Conservation (phyloP, 106 monocot species). For the Posidonia australis region DNA sequence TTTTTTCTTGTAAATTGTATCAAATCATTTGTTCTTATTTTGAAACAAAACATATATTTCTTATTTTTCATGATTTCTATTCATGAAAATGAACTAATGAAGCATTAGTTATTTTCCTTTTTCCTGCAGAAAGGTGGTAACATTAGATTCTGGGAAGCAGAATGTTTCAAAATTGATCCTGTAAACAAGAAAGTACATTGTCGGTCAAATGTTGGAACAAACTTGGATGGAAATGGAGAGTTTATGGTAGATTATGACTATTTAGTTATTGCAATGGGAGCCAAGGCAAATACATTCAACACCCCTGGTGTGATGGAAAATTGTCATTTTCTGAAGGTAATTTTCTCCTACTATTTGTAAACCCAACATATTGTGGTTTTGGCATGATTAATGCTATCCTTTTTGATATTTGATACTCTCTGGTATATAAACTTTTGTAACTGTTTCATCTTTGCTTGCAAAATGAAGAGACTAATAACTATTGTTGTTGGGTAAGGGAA, state of each 20-base stretch:
- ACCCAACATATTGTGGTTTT: too few relatives aligned
- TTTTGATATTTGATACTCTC: too few relatives aligned
- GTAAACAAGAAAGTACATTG: slow-evolving; percentile 59
- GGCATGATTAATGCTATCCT: too few relatives aligned
- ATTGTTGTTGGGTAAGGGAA: too few relatives aligned
- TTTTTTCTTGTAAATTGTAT: too few relatives aligned
- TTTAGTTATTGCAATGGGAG: slow-evolving; percentile 73
- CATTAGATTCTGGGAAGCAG: slow-evolving; percentile 76
- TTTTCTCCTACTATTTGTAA: background rate
- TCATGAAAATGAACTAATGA: too few relatives aligned
- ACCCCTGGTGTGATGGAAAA: slow-evolving; percentile 88
- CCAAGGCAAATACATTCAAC: slow-evolving; percentile 82
- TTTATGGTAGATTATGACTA: slow-evolving; percentile 91
- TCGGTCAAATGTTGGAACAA: slow-evolving; percentile 45
- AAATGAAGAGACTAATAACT: too few relatives aligned
- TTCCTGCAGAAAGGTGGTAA: slow-evolving; percentile 49
- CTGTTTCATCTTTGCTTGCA: too few relatives aligned
- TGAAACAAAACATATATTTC: too few relatives aligned
- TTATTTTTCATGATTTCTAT: too few relatives aligned
- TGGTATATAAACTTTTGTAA: too few relatives aligned
- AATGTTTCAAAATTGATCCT: slow-evolving; percentile 82
- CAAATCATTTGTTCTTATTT: too few relatives aligned
- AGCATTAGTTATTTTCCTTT: background rate
- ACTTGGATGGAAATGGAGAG: slow-evolving; percentile 73
- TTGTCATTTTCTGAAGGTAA: slow-evolving; percentile 93